These are phyloP conservation scores for Leccinum subrobustum DNA, from an alignment of 1,284 basidiomycete genomes.

Conservation along the genomic window DNA sequence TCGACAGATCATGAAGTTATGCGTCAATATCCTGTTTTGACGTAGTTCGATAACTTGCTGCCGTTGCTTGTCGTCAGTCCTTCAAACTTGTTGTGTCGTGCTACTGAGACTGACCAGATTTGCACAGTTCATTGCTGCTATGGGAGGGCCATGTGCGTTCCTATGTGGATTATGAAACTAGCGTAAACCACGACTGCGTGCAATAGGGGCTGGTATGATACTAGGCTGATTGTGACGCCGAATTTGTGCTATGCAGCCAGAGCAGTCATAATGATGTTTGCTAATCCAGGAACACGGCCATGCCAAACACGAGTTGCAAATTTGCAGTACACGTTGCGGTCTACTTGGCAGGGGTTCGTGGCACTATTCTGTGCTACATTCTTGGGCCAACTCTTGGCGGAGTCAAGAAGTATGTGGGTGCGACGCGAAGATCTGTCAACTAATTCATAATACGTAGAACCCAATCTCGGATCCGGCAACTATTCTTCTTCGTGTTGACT, in stretches of 20 bases:
- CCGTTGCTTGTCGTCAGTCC: slow-evolving; percentile 3
- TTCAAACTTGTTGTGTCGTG: no score
- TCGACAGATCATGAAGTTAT: slow-evolving; percentile 2
- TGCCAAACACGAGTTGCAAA: neutral
- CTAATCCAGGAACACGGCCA: neutral
- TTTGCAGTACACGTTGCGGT: neutral
- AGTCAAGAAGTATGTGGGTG: slow-evolving; percentile 1
- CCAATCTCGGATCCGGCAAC: slow-evolving; percentile 2
- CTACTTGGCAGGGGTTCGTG: slow-evolving; percentile 5
- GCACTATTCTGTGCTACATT: slow-evolving; percentile 7
- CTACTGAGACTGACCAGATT: no score
- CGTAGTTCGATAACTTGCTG: neutral
- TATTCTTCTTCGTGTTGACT: slow-evolving; percentile 11
- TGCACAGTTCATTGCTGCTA: no score
- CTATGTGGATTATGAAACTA: no score
- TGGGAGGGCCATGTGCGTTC: no score
- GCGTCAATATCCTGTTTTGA: slow-evolving; percentile 5
- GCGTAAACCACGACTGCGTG: no score
- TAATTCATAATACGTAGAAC: neutral
- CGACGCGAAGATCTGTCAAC: neutral
- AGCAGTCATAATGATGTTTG: no score
- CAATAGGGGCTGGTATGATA: no score
- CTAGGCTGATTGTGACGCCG: no score
- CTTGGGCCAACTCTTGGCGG: slow-evolving; percentile 5
- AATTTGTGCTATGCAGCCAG: no score